Evolutionary conservation across 805 yeast genomes (phyloP).

Genomic region (Candida broadrunensis): DNA sequence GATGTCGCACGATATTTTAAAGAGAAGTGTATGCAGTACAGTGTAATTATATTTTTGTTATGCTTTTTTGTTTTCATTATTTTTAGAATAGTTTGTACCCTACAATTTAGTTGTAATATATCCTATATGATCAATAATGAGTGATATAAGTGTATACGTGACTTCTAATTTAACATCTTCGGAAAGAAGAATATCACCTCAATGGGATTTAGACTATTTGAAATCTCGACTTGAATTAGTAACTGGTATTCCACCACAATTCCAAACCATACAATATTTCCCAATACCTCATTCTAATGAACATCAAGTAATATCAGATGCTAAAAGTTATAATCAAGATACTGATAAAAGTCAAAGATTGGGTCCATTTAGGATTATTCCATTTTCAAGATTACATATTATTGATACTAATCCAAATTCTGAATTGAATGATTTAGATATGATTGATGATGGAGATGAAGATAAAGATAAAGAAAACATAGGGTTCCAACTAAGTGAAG

Average conservation of each 20-base stretch:
- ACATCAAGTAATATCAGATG: slow-evolving; percentile 20
- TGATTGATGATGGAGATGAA: slow-evolving; percentile 9
- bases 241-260: slow-evolving; percentile 67
- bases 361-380: slow-evolving; percentile 24
- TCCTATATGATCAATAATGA: no score
- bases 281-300: slow-evolving; percentile 36
- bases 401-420: slow-evolving; percentile 55
- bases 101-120: no score
- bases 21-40: no score
- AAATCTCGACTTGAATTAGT: slow-evolving; percentile 58
- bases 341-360: slow-evolving; percentile 14
- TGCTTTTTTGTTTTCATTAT: no score
- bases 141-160: slow-evolving; percentile 51
- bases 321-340: slow-evolving; percentile 11
- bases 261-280: slow-evolving; percentile 51
- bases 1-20: no score
- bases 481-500: slow-evolving; percentile 50
- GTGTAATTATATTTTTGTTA: no score
- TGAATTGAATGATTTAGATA: slow-evolving; percentile 37
- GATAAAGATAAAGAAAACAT: slow-evolving; percentile 24
- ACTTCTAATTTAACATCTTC: slow-evolving; percentile 68
- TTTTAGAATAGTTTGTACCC: no score
- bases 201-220: slow-evolving; percentile 57
- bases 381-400: slow-evolving; percentile 54
- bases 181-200: slow-evolving; percentile 61